phyloP scores from a whole-genome alignment of 148 eudicot species.

The Polygonum maritimum region DNA sequence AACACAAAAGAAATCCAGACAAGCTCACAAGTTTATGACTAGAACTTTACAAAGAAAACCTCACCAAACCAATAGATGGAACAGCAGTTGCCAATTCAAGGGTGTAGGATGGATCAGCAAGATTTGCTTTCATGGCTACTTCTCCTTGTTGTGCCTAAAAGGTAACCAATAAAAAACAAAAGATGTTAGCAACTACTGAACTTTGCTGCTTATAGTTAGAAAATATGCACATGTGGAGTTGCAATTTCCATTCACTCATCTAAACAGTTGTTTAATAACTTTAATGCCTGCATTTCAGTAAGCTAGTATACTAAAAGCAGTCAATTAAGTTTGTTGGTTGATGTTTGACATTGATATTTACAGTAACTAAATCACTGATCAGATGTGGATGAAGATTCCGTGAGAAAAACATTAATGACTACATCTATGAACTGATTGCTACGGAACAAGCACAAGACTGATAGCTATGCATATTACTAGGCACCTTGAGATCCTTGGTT shows the following conservation, averaged over 20 bases:
- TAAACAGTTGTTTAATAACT: not conserved
- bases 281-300: not conserved
- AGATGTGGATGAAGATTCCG: not conserved
- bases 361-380: not conserved
- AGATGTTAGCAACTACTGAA: not conserved
- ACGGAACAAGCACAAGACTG: not conserved
- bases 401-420: not conserved
- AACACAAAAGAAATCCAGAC: not conserved
- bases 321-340: not conserved
- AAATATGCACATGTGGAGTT: no score
- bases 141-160: constrained; percentile 74
- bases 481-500: not conserved
- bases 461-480: not conserved
- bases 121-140: constrained; percentile 68
- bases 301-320: not conserved
- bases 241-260: not conserved
- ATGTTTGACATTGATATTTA: not conserved
- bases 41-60: constrained; percentile 11
- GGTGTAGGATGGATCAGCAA: constrained; percentile 70
- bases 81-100: constrained; percentile 58
- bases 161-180: not conserved
- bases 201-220: not conserved
- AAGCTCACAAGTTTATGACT: constrained; percentile 5
- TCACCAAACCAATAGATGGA: constrained; percentile 85
- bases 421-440: not conserved